These are phyloP conservation scores for Leccinum fibrillosum DNA, from an alignment of 768 basidiomycete genomes.

Conservation along the genomic window DNA sequence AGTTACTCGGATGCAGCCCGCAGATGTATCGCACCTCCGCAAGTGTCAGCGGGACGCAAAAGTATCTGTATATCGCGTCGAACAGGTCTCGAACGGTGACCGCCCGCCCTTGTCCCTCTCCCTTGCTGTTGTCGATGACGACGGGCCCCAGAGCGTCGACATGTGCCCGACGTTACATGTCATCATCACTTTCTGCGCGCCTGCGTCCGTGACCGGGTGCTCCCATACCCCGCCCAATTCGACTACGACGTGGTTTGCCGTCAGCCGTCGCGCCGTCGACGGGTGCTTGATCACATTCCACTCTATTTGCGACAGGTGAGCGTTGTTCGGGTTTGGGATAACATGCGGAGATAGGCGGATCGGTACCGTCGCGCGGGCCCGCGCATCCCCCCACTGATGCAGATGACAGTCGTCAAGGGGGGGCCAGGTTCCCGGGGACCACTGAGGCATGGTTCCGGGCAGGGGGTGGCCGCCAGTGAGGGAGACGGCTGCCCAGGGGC, in stretches of 20 bases:
- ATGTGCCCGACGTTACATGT: slow-evolving; percentile 22
- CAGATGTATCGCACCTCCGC: slow-evolving; percentile 26
- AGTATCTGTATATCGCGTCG: slow-evolving; percentile 46
- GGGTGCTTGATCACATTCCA: slow-evolving; percentile 38
- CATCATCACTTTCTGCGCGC: slow-evolving; percentile 22
- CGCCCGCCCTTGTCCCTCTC: background rate
- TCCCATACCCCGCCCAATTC: slow-evolving; percentile 15
- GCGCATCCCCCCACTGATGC: background rate
- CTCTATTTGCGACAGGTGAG: slow-evolving; percentile 27
- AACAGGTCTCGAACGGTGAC: slow-evolving; percentile 47
- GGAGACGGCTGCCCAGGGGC: slow-evolving; percentile 15
- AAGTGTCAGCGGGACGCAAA: slow-evolving; percentile 41
- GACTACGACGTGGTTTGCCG: slow-evolving; percentile 24
- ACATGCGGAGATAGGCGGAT: slow-evolving; percentile 7
- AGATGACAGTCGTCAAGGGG: slow-evolving; percentile 19
- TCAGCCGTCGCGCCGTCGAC: slow-evolving; percentile 29
- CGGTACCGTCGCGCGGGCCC: background rate
- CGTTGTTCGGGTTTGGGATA: slow-evolving; percentile 31
- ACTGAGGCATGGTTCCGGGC: slow-evolving; percentile 23
- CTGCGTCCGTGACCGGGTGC: slow-evolving; percentile 22
- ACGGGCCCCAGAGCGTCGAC: slow-evolving; percentile 47
- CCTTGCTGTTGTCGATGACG: slow-evolving; percentile 31
- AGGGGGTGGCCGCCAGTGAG: slow-evolving; percentile 23
- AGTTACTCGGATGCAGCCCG: slow-evolving; percentile 17
- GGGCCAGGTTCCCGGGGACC: slow-evolving; percentile 29